These are phyloP conservation scores for Lentinula novae-zelandiae DNA, from an alignment of 1,284 basidiomycete genomes.

Conservation along the genomic window DNA sequence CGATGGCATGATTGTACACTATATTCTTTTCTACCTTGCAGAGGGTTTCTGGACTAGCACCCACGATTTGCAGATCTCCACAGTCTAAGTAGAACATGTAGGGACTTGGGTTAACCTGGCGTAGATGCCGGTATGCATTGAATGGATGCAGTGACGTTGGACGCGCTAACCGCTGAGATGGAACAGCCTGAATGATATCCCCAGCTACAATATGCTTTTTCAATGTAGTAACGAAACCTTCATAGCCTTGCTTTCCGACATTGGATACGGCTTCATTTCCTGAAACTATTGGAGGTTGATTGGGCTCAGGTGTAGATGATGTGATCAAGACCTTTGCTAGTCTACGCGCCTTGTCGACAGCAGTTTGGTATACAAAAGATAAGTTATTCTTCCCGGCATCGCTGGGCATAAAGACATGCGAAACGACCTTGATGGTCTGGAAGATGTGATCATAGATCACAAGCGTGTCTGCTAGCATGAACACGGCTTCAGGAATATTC, in stretches of 20 bases:
- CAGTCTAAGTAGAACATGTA: slow-evolving; percentile 99
- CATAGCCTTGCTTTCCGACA: slow-evolving; percentile 92
- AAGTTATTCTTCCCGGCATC: slow-evolving; percentile 61
- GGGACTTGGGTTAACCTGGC: slow-evolving; percentile 95
- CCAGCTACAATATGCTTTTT: slow-evolving; percentile 95
- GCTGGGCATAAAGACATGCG: slow-evolving; percentile 87
- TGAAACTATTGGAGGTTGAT: slow-evolving; percentile 65
- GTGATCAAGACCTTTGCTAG: slow-evolving; percentile 67
- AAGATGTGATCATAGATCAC: slow-evolving; percentile 97
- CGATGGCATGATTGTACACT: slow-evolving; percentile 98
- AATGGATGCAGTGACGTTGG: slow-evolving; percentile 93
- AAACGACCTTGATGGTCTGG: slow-evolving; percentile 93
- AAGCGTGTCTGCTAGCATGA: slow-evolving; percentile 95
- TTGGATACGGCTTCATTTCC: slow-evolving; percentile 81
- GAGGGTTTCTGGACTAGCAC: slow-evolving; percentile 95
- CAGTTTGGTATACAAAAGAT: slow-evolving; percentile 79
- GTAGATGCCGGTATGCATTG: slow-evolving; percentile 92
- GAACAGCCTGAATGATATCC: slow-evolving; percentile 99
- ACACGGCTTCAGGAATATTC: slow-evolving; percentile 90
- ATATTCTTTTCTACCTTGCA: slow-evolving; percentile 93
- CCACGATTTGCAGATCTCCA: slow-evolving; percentile 89
- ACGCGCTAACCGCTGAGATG: slow-evolving; percentile 85
- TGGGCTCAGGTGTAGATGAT: slow-evolving; percentile 60
- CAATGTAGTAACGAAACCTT: slow-evolving; percentile 86
- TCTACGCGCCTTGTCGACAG: slow-evolving; percentile 72